A percentile compares a stretch with the other conserved stretches of the same genome.
Evolutionary conservation across 257 asterid species (phyloP).

Genomic region (Cinchona pubescens): DNA sequence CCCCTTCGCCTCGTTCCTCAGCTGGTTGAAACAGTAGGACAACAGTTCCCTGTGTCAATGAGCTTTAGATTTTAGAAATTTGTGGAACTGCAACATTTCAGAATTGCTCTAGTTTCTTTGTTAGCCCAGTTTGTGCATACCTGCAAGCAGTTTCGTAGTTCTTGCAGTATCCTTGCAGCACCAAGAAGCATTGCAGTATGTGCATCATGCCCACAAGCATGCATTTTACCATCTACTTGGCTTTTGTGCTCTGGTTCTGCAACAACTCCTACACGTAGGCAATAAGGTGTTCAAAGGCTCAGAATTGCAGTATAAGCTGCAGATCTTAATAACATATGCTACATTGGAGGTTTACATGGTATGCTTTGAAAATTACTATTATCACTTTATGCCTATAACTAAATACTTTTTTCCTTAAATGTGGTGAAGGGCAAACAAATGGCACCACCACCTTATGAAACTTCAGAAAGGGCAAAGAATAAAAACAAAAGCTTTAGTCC

Average conservation of each 20-base stretch:
- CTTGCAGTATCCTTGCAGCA: conserved; percentile 27
- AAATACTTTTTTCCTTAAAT: background rate
- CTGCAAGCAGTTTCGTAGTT: conserved; percentile 25
- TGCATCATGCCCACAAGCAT: conserved; percentile 36
- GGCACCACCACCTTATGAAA: background rate
- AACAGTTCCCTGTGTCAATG: conserved; percentile 44
- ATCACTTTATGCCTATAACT: background rate
- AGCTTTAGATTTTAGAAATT: background rate
- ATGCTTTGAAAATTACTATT: background rate
- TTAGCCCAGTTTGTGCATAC: conserved; percentile 13
- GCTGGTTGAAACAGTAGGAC: conserved; percentile 61
- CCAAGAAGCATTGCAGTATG: conserved; percentile 34
- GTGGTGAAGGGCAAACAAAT: no score
- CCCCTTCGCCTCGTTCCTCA: conserved; percentile 51
- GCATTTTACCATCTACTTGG: conserved; percentile 34
- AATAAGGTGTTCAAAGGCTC: background rate
- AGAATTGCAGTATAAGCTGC: conserved; percentile 5
- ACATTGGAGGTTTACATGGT: background rate
- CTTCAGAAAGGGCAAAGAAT: background rate
- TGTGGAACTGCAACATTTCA: background rate
- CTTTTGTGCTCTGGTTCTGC: conserved; percentile 27
- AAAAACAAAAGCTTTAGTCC: background rate
- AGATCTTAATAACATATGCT: background rate
- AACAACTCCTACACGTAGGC: conserved; percentile 24
- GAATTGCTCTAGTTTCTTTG: background rate